A percentile compares a stretch with the other conserved stretches of the same genome.
These are phyloP conservation scores for Parastagonospora avenae DNA, from an alignment of 2,329 filamentous ascomycete species.

Conservation along the genomic window DNA sequence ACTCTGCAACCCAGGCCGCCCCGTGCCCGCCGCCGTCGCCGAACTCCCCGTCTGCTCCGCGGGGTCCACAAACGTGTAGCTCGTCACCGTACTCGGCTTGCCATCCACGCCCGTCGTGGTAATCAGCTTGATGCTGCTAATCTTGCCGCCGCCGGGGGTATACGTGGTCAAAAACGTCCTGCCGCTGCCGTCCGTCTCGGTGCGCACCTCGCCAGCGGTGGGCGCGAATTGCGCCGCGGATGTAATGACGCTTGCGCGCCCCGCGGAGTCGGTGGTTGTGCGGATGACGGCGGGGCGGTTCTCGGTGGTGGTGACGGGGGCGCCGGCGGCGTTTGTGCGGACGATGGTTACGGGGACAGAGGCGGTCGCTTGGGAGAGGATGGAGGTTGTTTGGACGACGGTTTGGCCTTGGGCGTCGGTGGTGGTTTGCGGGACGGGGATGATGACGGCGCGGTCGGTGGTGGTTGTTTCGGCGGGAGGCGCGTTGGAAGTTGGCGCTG, in stretches of 20 bases:
- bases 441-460: constrained; percentile 34
- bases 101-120: constrained; percentile 42
- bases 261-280: constrained; percentile 47
- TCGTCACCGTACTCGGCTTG: constrained; percentile 49
- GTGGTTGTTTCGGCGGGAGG: constrained; percentile 6
- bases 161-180: constrained; percentile 53
- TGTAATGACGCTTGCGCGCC: constrained; percentile 44
- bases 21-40: neutral
- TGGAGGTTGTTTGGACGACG: constrained; percentile 45
- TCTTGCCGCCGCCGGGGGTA: constrained; percentile 50
- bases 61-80: constrained; percentile 50
- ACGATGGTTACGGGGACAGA: constrained; percentile 46
- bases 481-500: constrained; percentile 6
- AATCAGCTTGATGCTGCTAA: constrained; percentile 48
- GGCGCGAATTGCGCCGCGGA: constrained; percentile 39
- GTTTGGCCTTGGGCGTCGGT: constrained; percentile 45
- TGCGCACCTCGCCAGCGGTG: constrained; percentile 49
- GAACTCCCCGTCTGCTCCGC: constrained; percentile 18
- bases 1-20: constrained; percentile 47
- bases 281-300: constrained; percentile 46
- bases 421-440: constrained; percentile 47
- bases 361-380: constrained; percentile 48
- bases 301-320: constrained; percentile 44
- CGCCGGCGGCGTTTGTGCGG: constrained; percentile 48
- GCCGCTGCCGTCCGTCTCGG: constrained; percentile 49